phyloP scores from a whole-genome alignment of 768 basidiomycete species.

The Fomitopsis pulvina region DNA sequence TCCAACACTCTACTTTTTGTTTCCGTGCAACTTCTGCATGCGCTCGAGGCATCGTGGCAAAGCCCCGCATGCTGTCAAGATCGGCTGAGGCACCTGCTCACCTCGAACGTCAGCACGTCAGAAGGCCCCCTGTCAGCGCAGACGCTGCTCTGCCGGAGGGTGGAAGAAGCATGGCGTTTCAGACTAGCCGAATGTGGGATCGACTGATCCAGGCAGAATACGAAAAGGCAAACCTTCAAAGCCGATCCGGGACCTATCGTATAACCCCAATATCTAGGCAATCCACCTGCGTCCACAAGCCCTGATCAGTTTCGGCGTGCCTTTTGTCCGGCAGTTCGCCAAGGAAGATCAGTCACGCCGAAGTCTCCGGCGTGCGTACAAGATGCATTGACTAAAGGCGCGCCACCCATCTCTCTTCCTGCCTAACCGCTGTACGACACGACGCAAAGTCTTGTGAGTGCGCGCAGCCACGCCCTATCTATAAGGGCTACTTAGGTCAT shows the following conservation, averaged over 20 bases:
- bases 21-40: neutral
- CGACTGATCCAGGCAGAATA: slow-evolving; percentile 41
- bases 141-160: slow-evolving; percentile 1
- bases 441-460: neutral
- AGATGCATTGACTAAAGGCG: neutral
- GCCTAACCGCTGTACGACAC: neutral
- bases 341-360: slow-evolving; percentile 2
- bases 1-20: neutral
- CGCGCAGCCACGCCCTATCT: neutral
- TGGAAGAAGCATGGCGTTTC: neutral
- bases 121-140: neutral
- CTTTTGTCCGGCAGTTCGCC: slow-evolving; percentile 4
- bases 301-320: slow-evolving; percentile 34
- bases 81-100: neutral
- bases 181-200: slow-evolving; percentile 43
- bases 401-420: neutral
- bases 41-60: neutral
- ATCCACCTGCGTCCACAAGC: slow-evolving; percentile 40
- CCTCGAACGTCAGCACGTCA: neutral
- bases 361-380: neutral
- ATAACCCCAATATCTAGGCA: slow-evolving; percentile 36
- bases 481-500: neutral
- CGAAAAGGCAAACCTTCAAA: slow-evolving; percentile 34
- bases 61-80: neutral
- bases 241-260: slow-evolving; percentile 26